A percentile compares a stretch with the other conserved stretches of the same genome.
These are phyloP conservation scores for Coemansia sp. DNA, from an alignment of 192 early-diverging fungal genomes.

Conservation along the genomic window DNA sequence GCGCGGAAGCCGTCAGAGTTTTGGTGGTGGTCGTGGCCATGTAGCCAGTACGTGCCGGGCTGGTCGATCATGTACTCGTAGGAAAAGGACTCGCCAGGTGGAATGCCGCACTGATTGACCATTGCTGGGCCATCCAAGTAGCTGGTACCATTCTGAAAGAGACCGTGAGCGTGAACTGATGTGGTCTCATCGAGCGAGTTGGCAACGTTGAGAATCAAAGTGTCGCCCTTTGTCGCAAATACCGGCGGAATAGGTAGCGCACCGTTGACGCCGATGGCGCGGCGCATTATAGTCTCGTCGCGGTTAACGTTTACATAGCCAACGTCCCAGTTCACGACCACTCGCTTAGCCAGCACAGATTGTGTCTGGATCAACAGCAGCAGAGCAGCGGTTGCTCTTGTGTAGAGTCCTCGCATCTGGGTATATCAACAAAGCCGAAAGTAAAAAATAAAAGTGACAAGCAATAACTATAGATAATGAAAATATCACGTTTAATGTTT, in stretches of 20 bases:
- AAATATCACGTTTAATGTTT: neutral
- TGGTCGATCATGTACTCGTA: constrained; percentile 66
- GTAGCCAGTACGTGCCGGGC: constrained; percentile 82
- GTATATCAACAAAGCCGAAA: neutral
- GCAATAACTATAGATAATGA: neutral
- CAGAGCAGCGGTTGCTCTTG: neutral
- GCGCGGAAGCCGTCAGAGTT: constrained; percentile 79
- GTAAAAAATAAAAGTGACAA: neutral
- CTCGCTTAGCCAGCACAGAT: neutral
- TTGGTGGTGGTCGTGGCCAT: constrained; percentile 66
- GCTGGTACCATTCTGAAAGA: constrained; percentile 69
- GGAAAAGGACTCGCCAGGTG: constrained; percentile 59
- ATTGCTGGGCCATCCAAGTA: constrained; percentile 68
- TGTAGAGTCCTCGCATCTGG: neutral
- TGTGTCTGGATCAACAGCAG: neutral
- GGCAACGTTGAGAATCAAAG: constrained; percentile 31
- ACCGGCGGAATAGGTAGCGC: constrained; percentile 56
- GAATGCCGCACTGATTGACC: constrained; percentile 75
- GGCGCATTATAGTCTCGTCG: constrained; percentile 59
- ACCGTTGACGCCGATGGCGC: constrained; percentile 66
- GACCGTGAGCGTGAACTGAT: constrained; percentile 71
- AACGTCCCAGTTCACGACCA: constrained; percentile 61
- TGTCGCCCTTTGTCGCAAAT: constrained; percentile 17
- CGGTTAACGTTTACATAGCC: constrained; percentile 64
- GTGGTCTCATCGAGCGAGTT: constrained; percentile 63